Base-by-base conservation (phyloP, 2,329 filamentous ascomycete species). In the Cercospora zeae-maydis region DNA sequence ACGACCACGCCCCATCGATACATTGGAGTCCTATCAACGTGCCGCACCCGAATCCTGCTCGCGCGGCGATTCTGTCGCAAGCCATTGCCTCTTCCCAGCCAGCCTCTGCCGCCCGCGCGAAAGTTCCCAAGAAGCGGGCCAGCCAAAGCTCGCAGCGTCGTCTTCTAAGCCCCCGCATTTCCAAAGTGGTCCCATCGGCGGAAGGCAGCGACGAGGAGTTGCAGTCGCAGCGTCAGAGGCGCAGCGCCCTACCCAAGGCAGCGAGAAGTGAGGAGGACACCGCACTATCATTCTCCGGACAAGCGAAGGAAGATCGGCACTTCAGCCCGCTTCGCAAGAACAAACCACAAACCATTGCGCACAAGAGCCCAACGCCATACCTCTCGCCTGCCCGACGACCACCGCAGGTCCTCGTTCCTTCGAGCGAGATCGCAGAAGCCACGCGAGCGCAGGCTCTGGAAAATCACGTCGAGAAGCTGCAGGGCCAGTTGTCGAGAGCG, bases 161-260 rank as follows among this genome's bases (percentile, higher is more conserved):
- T 10, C 37, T 47, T 19, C 37, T 21, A 19, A 59, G 55, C 45
- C 55, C 39, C 11, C 45, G 47, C 21, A 7, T 30, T 39, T 14
- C 34, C 1, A 37, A 52, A 13, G 24, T 27, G 30, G 45, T 37
- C n/a, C 9, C 45, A 16, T 39, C 31, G 34, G 45, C 13, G 33
- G 16, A 53, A 24, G 33, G n/a, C 19, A 52, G 21, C 39, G 49
- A 54, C 34, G 56, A 63, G 27, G 31, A 49, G 33, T 47, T n/a
- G 14, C 61, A 42, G 19, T 19, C 45, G 14, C 53, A 19, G n/a
- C 58, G 21, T 14, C 59, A 58, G 27, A 56, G n/a, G 45, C 31
- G 49, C 16, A 64, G 58, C 30, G 19, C 53, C 16, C 45, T 59
- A 10, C 57, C 57, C 11, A 59, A 59, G 24, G 57, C 57, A 31